Percentiles rank a stretch among this genome's conserved stretches.
Evolutionary conservation across 257 asterid genomes (phyloP).

Genomic region (Agastache rugosa): DNA sequence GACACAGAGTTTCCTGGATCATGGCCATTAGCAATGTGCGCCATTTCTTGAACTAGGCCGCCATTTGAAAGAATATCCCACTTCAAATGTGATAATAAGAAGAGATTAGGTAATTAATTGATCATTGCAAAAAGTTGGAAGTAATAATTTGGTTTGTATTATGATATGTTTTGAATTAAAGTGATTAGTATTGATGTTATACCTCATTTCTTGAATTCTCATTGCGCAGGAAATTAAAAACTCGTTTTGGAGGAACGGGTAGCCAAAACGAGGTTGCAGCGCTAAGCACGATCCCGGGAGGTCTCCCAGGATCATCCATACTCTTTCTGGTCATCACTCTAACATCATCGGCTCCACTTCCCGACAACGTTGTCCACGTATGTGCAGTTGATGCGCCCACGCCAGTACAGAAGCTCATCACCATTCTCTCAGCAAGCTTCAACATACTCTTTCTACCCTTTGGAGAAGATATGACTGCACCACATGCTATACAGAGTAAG

Average conservation of each 20-base stretch:
- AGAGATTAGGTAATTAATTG: background rate
- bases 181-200: background rate
- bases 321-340: slow-evolving; percentile 81
- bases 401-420: slow-evolving; percentile 78
- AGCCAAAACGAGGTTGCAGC: slow-evolving; percentile 89
- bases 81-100: slow-evolving; percentile 33
- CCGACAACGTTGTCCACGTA: slow-evolving; percentile 78
- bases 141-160: background rate
- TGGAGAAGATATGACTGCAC: slow-evolving; percentile 66
- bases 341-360: slow-evolving; percentile 80
- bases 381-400: slow-evolving; percentile 88
- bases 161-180: no score
- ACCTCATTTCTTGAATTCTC: slow-evolving; percentile 80
- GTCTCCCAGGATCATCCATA: slow-evolving; percentile 86
- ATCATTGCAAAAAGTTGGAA: background rate
- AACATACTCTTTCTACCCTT: slow-evolving; percentile 78
- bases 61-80: slow-evolving; percentile 98
- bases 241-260: slow-evolving; percentile 69
- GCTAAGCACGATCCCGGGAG: slow-evolving; percentile 82
- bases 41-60: slow-evolving; percentile 96
- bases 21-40: slow-evolving; percentile 90
- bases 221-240: slow-evolving; percentile 66
- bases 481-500: background rate
- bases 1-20: slow-evolving; percentile 91
- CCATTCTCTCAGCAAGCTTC: slow-evolving; percentile 86